These are phyloP conservation scores for Calocybe indica DNA, from an alignment of 768 basidiomycete species.

Conservation along the genomic window DNA sequence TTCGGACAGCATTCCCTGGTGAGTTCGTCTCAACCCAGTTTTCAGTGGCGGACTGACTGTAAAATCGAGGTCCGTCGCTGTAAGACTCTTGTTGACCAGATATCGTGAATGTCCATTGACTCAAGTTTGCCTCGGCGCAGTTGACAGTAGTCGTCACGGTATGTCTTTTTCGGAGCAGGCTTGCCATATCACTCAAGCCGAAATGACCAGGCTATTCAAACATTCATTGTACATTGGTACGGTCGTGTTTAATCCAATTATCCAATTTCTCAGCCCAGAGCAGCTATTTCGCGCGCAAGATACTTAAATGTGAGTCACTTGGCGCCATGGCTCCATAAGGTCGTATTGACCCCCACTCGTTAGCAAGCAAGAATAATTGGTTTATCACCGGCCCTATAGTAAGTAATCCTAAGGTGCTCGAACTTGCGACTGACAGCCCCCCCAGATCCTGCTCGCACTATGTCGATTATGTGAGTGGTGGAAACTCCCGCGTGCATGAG, in stretches of 20 bases:
- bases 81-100: not conserved
- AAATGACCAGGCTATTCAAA: conserved; percentile 17
- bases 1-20: conserved; percentile 16
- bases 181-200: not conserved
- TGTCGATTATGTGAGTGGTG: conserved; percentile 14
- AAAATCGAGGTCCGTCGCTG: conserved; percentile 12
- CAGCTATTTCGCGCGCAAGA: conserved; percentile 10
- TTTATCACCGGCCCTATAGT: conserved; percentile 19
- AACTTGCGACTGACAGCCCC: not conserved
- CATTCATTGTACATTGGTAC: conserved; percentile 19
- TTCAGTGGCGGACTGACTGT: not conserved
- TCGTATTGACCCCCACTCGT: not conserved
- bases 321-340: not conserved
- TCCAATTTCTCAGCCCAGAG: not conserved
- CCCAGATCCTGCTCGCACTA: conserved; percentile 13
- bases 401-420: not conserved
- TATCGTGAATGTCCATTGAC: not conserved
- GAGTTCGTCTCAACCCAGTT: not conserved
- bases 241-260: not conserved
- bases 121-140: not conserved
- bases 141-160: conserved; percentile 12
- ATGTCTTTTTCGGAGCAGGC: not conserved
- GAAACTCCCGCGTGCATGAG: not conserved
- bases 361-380: conserved; percentile 21
- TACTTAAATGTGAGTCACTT: conserved; percentile 10